Percentiles rank a stretch among this genome's conserved stretches.
phyloP scores from a whole-genome alignment of 345 rosid genomes.

The Nephelium lappaceum region DNA sequence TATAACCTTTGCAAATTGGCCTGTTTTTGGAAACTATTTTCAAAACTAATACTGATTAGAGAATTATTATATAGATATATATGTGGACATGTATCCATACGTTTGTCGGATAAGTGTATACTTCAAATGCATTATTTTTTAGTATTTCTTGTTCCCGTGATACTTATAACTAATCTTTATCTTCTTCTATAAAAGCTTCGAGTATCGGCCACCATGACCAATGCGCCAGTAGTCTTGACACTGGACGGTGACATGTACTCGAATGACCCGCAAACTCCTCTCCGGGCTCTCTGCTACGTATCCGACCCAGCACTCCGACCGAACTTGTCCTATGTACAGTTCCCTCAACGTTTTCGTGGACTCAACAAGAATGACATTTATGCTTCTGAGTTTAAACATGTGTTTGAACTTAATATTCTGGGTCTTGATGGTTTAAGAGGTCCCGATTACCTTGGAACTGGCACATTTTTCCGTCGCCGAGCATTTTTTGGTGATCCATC shows the following conservation, averaged over 20 bases:
- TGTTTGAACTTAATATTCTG: slow-evolving; percentile 40
- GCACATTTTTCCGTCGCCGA: slow-evolving; percentile 62
- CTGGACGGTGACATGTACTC: slow-evolving; percentile 86
- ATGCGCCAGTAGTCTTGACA: slow-evolving; percentile 67
- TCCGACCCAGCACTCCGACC: slow-evolving; percentile 38
- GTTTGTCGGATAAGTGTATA: no score
- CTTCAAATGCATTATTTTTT: no score
- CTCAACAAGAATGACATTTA: slow-evolving; percentile 61
- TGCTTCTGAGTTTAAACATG: slow-evolving; percentile 38
- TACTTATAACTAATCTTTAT: not conserved
- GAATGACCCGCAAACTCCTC: slow-evolving; percentile 60
- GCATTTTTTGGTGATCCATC: slow-evolving; percentile 56
- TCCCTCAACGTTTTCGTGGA: slow-evolving; percentile 66
- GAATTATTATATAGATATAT: no score
- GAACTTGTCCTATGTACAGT: slow-evolving; percentile 51
- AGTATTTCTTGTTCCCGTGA: no score
- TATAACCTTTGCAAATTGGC: no score
- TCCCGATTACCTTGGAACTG: slow-evolving; percentile 55
- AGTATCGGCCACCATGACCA: slow-evolving; percentile 69
- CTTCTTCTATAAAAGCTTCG: slow-evolving; percentile 49
- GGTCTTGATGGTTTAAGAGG: slow-evolving; percentile 64
- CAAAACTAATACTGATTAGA: no score
- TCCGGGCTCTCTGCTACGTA: slow-evolving; percentile 54
- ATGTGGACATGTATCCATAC: no score
- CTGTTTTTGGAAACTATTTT: no score